phyloP scores from a whole-genome alignment of 257 asterid genomes.

The Osmanthus fragrans region DNA sequence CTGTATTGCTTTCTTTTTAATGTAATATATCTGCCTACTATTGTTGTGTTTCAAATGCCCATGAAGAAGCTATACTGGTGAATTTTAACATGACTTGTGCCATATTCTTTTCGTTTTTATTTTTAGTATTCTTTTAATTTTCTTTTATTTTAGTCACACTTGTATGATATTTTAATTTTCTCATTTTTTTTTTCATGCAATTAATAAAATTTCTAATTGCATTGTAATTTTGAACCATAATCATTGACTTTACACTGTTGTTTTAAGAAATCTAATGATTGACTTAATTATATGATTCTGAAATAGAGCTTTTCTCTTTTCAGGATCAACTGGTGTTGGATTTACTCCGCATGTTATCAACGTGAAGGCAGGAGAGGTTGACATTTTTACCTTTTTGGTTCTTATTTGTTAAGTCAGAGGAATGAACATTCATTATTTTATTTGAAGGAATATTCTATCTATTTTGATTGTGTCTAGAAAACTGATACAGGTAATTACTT shows the following conservation, averaged over 20 bases:
- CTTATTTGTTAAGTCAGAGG: background rate
- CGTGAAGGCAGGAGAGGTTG: constrained; percentile 58
- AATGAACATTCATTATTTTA: background rate
- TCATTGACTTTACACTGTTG: background rate
- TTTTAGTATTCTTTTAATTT: background rate
- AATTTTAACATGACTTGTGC: background rate
- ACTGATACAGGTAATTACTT: background rate
- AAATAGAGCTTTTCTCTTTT: background rate
- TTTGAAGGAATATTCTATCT: background rate
- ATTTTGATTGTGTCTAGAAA: background rate
- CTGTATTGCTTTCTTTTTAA: background rate
- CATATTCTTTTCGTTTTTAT: background rate
- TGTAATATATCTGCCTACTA: background rate
- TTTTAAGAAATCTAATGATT: background rate
- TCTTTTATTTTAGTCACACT: background rate
- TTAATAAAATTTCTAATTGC: constrained; percentile 8
- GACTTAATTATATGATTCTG: background rate
- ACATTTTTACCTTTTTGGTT: background rate
- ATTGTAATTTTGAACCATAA: background rate
- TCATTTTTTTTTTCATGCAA: background rate
- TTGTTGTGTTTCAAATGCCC: background rate
- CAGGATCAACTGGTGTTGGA: constrained; percentile 56
- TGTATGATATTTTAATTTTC: constrained; percentile 4
- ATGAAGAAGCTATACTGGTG: background rate
- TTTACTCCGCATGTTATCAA: constrained; percentile 45